These are phyloP conservation scores for Phylloporus arenicola DNA, from an alignment of 768 basidiomycete genomes.

Conservation along the genomic window DNA sequence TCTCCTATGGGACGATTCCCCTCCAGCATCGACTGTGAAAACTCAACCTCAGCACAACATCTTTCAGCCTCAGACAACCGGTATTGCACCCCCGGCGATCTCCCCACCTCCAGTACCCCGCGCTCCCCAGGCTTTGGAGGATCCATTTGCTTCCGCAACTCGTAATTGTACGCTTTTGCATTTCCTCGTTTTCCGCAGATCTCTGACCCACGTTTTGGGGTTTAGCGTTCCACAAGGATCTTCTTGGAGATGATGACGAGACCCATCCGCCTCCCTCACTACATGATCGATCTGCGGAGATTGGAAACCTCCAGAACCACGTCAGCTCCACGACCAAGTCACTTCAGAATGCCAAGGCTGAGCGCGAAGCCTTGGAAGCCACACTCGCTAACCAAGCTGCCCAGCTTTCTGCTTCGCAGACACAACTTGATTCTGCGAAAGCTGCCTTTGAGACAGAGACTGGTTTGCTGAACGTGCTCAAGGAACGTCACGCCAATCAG, in stretches of 20 bases:
- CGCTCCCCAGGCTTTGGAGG: slow-evolving; percentile 25
- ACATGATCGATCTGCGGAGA: slow-evolving; percentile 75
- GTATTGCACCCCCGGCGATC: slow-evolving; percentile 23
- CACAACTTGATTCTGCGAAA: slow-evolving; percentile 77
- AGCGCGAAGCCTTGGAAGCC: slow-evolving; percentile 62
- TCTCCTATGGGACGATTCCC: slow-evolving; percentile 52
- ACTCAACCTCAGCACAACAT: slow-evolving; percentile 25
- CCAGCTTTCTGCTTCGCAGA: slow-evolving; percentile 76
- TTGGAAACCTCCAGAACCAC: slow-evolving; percentile 85
- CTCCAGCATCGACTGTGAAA: slow-evolving; percentile 37
- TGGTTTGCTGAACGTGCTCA: slow-evolving; percentile 57
- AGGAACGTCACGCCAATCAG: slow-evolving; percentile 65
- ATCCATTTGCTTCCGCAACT: slow-evolving; percentile 46
- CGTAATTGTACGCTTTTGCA: slow-evolving; percentile 16
- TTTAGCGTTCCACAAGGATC: slow-evolving; percentile 38
- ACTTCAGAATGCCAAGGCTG: slow-evolving; percentile 57
- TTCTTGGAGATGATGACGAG: slow-evolving; percentile 68
- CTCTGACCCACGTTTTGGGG: slow-evolving; percentile 7
- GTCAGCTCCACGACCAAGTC: slow-evolving; percentile 74
- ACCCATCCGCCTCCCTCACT: slow-evolving; percentile 44
- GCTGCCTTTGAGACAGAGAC: slow-evolving; percentile 84
- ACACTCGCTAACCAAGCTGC: slow-evolving; percentile 61
- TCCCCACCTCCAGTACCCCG: slow-evolving; percentile 26
- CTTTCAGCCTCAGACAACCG: slow-evolving; percentile 36
- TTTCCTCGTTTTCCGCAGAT: background rate